phyloP scores from a whole-genome alignment of 2,329 filamentous ascomycete genomes.

The Calcarisporium arbuscula region DNA sequence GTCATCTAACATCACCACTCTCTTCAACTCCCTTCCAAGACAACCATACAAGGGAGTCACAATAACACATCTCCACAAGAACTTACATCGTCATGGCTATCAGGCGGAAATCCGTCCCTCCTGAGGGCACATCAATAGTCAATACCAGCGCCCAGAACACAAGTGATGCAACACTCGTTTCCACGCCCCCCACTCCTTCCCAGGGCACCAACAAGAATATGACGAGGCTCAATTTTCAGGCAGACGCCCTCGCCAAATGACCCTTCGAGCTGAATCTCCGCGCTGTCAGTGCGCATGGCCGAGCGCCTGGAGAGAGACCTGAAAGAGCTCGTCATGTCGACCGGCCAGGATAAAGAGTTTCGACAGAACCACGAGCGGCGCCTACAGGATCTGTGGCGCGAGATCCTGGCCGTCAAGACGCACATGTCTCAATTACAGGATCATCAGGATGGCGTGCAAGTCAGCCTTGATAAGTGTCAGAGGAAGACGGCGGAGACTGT shows the following conservation, averaged over 20 bases:
- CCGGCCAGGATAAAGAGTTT: constrained; percentile 21
- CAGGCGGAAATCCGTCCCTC: constrained; percentile 12
- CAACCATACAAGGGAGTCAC: too few relatives aligned
- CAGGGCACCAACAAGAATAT: neutral
- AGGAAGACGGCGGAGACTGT: constrained; percentile 13
- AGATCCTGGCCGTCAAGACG: constrained; percentile 24
- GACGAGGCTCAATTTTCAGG: constrained; percentile 10
- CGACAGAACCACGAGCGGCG: constrained; percentile 21
- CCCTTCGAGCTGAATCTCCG: constrained; percentile 30
- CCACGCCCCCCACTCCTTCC: neutral
- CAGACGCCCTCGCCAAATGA: constrained; percentile 29
- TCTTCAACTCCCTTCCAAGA: too few relatives aligned
- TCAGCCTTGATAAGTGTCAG: constrained; percentile 14
- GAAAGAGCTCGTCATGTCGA: constrained; percentile 17
- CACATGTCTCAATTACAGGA: constrained; percentile 14
- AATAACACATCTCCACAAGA: too few relatives aligned
- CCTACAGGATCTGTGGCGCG: constrained; percentile 21
- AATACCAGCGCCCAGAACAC: neutral
- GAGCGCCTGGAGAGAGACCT: constrained; percentile 24
- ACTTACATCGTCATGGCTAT: constrained; percentile 6
- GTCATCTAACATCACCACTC: too few relatives aligned
- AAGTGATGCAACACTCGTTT: neutral
- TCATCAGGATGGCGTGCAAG: constrained; percentile 7
- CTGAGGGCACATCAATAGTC: neutral
- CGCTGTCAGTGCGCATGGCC: constrained; percentile 18